Percentiles rank a stretch among this genome's conserved stretches.
Conservation (phyloP, 768 basidiomycete genomes). For the Kwoniella mangroviensis region DNA sequence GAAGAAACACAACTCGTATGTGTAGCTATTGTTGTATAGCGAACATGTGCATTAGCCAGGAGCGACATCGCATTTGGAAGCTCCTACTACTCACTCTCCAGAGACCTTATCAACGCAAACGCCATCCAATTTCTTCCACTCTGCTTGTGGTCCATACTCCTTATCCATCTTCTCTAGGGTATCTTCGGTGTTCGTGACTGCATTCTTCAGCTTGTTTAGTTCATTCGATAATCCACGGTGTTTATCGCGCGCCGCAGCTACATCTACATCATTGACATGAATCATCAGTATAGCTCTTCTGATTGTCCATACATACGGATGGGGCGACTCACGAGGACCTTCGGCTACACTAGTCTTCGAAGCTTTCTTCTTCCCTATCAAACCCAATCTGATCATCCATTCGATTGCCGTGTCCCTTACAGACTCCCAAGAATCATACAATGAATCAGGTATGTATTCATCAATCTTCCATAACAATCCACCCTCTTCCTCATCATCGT, state of each 20-base stretch:
- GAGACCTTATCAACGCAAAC: conserved; percentile 77
- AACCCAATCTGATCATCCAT: conserved; percentile 69
- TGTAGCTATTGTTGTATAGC: conserved; percentile 67
- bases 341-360: conserved; percentile 26
- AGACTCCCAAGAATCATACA: conserved; percentile 74
- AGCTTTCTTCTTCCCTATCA: conserved; percentile 59
- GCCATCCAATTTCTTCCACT: conserved; percentile 94
- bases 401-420: conserved; percentile 68
- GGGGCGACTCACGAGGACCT: conserved; percentile 43
- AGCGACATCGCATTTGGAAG: too few relatives aligned
- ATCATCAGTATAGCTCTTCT: background rate
- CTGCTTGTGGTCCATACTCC: conserved; percentile 74
- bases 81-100: conserved; percentile 75
- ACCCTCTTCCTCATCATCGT: conserved; percentile 26
- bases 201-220: conserved; percentile 66
- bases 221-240: conserved; percentile 62
- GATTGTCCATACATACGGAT: background rate
- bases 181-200: conserved; percentile 58
- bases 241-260: conserved; percentile 52
- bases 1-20: conserved; percentile 92
- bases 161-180: conserved; percentile 71
- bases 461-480: conserved; percentile 72
- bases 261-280: conserved; percentile 36
- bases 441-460: conserved; percentile 81
- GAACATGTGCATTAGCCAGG: conserved; percentile 5